Evolutionary conservation across 345 rosid species (phyloP).

Genomic region (Garcia nutans): DNA sequence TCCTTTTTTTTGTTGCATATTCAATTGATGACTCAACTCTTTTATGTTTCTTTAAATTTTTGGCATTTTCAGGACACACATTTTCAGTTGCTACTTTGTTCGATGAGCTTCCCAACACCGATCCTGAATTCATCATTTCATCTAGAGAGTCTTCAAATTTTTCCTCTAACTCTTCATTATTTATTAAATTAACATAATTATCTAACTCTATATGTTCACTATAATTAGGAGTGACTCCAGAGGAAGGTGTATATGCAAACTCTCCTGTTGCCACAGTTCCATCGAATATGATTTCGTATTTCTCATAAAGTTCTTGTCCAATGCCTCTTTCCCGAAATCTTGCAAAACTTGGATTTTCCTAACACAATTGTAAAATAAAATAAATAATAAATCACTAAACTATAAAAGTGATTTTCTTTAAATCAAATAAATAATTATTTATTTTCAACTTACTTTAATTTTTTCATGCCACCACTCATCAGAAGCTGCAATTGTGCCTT

Average conservation of each 20-base stretch:
- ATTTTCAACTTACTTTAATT: neutral
- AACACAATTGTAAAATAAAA: neutral
- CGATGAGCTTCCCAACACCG: no score
- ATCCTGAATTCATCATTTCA: no score
- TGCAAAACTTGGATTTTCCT: conserved; percentile 1
- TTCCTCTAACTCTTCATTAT: neutral
- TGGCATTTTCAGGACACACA: neutral
- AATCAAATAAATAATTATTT: no score
- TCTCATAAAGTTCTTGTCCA: neutral
- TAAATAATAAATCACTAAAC: no score
- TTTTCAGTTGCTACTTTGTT: neutral
- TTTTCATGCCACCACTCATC: neutral
- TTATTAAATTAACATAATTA: no score
- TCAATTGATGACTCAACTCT: neutral
- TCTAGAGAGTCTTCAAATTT: neutral
- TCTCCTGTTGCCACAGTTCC: neutral
- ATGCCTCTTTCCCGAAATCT: neutral
- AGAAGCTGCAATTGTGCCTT: neutral
- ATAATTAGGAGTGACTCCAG: neutral
- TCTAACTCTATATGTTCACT: neutral
- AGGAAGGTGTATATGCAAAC: neutral
- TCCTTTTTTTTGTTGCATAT: neutral
- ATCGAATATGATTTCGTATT: neutral
- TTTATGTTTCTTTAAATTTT: neutral
- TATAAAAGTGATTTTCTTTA: no score